Conservation (phyloP, 768 basidiomycete genomes). For the Boletellus ananas region DNA sequence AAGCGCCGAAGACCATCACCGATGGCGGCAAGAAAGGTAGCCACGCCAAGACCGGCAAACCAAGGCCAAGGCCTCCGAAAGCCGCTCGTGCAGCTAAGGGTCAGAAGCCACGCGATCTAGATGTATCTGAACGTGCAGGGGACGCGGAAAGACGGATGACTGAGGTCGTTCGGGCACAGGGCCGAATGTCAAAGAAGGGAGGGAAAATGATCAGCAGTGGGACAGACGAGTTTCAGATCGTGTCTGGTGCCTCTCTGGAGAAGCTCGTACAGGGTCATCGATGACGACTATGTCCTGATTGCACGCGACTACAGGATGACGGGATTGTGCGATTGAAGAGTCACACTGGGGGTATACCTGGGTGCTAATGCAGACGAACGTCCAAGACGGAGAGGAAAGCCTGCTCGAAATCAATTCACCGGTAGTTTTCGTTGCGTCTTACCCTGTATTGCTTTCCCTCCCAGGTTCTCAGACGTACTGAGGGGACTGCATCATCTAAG, state of each 20-base stretch:
- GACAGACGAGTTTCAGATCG: conserved; percentile 75
- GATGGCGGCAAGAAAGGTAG: conserved; percentile 20
- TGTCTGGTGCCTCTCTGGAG: conserved; percentile 59
- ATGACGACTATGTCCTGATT: conserved; percentile 1
- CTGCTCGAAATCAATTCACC: not conserved
- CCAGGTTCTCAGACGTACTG: not conserved
- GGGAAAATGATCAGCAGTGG: conserved; percentile 71
- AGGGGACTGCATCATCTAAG: too few species aligned
- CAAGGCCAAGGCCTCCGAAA: conserved; percentile 5
- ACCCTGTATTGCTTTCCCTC: not conserved
- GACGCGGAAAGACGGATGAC: conserved; percentile 84
- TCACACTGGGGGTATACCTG: too few species aligned
- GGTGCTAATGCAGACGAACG: too few species aligned
- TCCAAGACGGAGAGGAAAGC: not conserved
- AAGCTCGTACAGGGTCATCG: conserved; percentile 42
- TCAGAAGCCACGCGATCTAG: conserved; percentile 32
- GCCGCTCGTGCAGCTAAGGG: conserved; percentile 15
- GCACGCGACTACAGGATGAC: not conserved
- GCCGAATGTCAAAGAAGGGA: conserved; percentile 73
- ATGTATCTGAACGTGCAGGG: conserved; percentile 32
- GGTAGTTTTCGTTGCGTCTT: not conserved
- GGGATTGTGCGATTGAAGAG: too few species aligned
- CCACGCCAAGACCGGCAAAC: not conserved
- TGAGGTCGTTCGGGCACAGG: conserved; percentile 77
- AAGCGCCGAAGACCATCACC: conserved; percentile 57